phyloP scores from a whole-genome alignment of 768 basidiomycete genomes.

The Mycena capillaripes region DNA sequence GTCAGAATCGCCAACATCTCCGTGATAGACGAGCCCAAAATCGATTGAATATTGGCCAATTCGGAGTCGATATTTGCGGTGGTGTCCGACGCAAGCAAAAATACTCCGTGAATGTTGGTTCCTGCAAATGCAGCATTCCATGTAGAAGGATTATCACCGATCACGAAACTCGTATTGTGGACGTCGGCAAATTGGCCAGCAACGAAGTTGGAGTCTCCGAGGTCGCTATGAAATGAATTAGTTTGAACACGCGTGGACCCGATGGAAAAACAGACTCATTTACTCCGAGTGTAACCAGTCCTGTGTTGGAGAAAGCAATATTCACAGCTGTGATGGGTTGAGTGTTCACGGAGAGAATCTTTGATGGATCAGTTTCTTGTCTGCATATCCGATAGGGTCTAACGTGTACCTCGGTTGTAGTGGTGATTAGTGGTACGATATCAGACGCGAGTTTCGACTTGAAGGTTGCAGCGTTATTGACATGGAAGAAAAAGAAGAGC shows the following conservation, averaged over 20 bases:
- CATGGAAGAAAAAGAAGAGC: constrained; percentile 43
- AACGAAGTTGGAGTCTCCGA: constrained; percentile 33
- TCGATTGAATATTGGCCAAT: constrained; percentile 36
- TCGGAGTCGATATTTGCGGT: constrained; percentile 37
- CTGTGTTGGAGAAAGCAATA: constrained; percentile 40
- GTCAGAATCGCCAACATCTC: constrained; percentile 21
- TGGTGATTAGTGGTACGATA: constrained; percentile 38
- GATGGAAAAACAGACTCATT: constrained; percentile 7
- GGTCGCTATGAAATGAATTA: constrained; percentile 23
- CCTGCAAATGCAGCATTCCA: constrained; percentile 40
- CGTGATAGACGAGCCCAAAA: constrained; percentile 36
- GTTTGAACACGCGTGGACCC: not conserved
- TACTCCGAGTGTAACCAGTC: constrained; percentile 35
- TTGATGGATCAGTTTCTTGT: constrained; percentile 38
- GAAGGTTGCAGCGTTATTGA: constrained; percentile 37
- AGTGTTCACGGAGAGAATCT: constrained; percentile 32
- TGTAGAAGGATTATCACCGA: constrained; percentile 32
- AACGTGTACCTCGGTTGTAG: constrained; percentile 39
- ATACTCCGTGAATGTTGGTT: constrained; percentile 38
- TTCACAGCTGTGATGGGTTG: constrained; percentile 43
- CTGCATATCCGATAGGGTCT: constrained; percentile 34
- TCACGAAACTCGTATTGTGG: constrained; percentile 7
- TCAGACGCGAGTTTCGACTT: constrained; percentile 34
- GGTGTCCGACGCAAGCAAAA: constrained; percentile 42
- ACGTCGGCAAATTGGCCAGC: constrained; percentile 26